Percentiles rank a stretch among this genome's conserved stretches.
phyloP scores from a whole-genome alignment of 2,329 filamentous ascomycete species.

The Talaromyces sp. region DNA sequence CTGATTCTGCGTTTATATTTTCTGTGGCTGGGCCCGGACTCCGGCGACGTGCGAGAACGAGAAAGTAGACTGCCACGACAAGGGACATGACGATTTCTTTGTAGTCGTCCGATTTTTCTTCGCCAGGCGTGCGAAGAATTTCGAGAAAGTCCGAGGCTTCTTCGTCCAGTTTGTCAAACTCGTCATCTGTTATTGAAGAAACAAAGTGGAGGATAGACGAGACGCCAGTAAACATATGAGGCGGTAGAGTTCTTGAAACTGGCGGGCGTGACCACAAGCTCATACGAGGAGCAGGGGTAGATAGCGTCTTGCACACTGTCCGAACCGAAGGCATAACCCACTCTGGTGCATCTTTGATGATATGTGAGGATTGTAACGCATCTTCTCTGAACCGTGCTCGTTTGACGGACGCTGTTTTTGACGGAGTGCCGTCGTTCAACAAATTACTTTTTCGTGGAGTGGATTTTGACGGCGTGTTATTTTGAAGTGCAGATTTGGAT shows the following conservation, averaged over 20 bases:
- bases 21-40: slow-evolving; percentile 16
- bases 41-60: slow-evolving; percentile 48
- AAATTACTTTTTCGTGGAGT: slow-evolving; percentile 22
- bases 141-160: slow-evolving; percentile 30
- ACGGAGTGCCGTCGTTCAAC: slow-evolving; percentile 31
- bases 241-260: slow-evolving; percentile 51
- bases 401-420: slow-evolving; percentile 25
- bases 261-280: slow-evolving; percentile 32
- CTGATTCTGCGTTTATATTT: slow-evolving; percentile 2
- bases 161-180: slow-evolving; percentile 40
- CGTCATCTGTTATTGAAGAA: slow-evolving; percentile 40
- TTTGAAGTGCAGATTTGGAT: slow-evolving; percentile 5
- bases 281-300: slow-evolving; percentile 43
- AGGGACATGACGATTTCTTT: slow-evolving; percentile 34
- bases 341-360: slow-evolving; percentile 43
- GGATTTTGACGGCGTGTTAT: slow-evolving; percentile 23
- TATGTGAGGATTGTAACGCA: slow-evolving; percentile 18
- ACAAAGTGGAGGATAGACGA: slow-evolving; percentile 51
- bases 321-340: slow-evolving; percentile 70
- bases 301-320: slow-evolving; percentile 58
- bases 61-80: slow-evolving; percentile 40
- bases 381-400: slow-evolving; percentile 15
- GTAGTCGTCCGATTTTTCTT: slow-evolving; percentile 40
- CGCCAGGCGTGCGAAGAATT: slow-evolving; percentile 35
- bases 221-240: slow-evolving; percentile 70